Evolutionary conservation across 345 rosid genomes (phyloP), one percentile per base, ranked within the genome.

Genomic region (Gossypium stocksii): DNA sequence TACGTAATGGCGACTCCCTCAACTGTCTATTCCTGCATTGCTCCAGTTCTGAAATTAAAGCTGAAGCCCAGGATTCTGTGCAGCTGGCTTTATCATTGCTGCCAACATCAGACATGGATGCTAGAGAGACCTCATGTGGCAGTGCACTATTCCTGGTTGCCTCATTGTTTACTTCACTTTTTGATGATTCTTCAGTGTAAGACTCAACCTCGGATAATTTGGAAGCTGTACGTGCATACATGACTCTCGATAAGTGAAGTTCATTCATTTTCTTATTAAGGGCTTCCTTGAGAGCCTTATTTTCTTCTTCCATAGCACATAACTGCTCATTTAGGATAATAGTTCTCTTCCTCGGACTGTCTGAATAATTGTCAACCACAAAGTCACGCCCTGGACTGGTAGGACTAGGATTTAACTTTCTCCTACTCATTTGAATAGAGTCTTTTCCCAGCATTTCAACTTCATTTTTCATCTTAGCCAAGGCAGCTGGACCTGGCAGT

Each of bases 391-490:
- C 58, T 7, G 72, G 29, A 73, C 76, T 76, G 57, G 63, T 71
- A 75, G 81, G 52, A 77, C 82, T 74, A 73, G 83, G 64, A 71
- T 79, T 75, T 46, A 78, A 80, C 75, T 72, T 82, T 76, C 86
- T 89, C 82, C 83, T 86, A 76, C 86, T 85, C 70, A 43, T 78
- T 45, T 77, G 85, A 66, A 73, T 62, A 48, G 89, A 82, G 68
- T 85, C 89, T 71, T 81, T 80, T 74, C 92, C 94, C 78, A 88
- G 83, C 74, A 88, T 77, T 77, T 91, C 97, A 73, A 86, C 98
- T 81, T 94, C 97, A 61, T 76, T 91, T 74, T 79, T 89, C 96
- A 91, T 92, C 81, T 92, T 90, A 1, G 91, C 86, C 80, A 92
- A 3, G 58, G 97, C 84, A 65, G 93, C 97, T 0, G 97, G 95